phyloP scores from a whole-genome alignment of 306 rosid species.

The Rosa chinensis region DNA sequence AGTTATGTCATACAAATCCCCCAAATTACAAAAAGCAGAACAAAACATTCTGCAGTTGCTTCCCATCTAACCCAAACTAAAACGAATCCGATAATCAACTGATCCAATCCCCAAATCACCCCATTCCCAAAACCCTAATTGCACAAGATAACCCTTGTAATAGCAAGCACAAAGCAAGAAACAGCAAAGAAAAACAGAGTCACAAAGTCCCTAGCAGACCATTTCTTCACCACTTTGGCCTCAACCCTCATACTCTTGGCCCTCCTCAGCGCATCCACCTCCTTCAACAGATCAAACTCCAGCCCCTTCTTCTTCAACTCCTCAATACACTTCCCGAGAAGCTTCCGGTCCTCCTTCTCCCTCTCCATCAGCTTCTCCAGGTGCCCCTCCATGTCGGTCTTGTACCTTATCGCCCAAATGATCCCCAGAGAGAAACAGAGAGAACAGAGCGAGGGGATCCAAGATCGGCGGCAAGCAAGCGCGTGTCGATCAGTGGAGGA shows the following conservation, averaged over 20 bases:
- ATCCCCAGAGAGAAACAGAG: constrained; percentile 66
- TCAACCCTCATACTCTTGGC: constrained; percentile 85
- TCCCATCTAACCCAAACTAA: not conserved
- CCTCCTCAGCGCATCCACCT: constrained; percentile 89
- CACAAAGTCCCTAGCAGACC: constrained; percentile 84
- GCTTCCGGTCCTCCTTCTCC: constrained; percentile 75
- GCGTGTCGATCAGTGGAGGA: constrained; percentile 25
- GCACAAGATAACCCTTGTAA: constrained; percentile 75
- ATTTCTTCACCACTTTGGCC: constrained; percentile 59
- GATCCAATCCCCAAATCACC: not conserved
- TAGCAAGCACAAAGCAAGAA: constrained; percentile 66
- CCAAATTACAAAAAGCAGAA: constrained; percentile 57
- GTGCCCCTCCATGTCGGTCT: constrained; percentile 78
- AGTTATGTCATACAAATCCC: not conserved
- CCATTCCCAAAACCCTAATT: constrained; percentile 23
- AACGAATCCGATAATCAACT: not conserved
- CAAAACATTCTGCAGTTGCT: constrained; percentile 65
- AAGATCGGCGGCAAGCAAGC: constrained; percentile 55
- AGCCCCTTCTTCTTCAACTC: constrained; percentile 85
- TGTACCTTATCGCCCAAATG: constrained; percentile 86
- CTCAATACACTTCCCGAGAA: constrained; percentile 70
- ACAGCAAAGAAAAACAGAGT: constrained; percentile 64
- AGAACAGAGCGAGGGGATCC: constrained; percentile 86
- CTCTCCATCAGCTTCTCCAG: constrained; percentile 72
- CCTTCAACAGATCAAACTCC: constrained; percentile 87